phyloP scores from a whole-genome alignment of 495 filamentous ascomycete genomes.

The Penicillium canariense region DNA sequence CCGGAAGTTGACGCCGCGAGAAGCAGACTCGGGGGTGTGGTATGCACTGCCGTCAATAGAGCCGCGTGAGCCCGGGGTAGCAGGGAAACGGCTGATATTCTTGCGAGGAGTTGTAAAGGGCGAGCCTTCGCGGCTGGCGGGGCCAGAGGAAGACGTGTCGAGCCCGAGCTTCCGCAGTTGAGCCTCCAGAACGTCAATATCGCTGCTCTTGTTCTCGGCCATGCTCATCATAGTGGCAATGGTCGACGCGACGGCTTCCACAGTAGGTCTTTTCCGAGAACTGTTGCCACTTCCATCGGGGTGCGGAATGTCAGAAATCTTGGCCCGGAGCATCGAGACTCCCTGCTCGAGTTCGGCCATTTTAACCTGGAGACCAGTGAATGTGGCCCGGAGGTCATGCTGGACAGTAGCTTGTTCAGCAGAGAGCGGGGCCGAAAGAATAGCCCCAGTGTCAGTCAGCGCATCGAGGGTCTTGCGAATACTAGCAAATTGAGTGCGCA shows the following conservation, averaged over 20 bases:
- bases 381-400: conserved; percentile 71
- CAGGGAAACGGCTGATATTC: conserved; percentile 32
- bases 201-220: conserved; percentile 80
- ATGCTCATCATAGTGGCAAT: conserved; percentile 90
- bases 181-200: conserved; percentile 84
- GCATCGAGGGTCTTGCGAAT: conserved; percentile 67
- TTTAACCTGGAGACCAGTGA: conserved; percentile 65
- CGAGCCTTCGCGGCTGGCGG: conserved; percentile 53
- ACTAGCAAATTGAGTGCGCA: conserved; percentile 69
- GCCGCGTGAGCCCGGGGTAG: conserved; percentile 40
- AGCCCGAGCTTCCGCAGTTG: conserved; percentile 74
- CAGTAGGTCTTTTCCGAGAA: conserved; percentile 62
- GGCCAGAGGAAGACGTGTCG: conserved; percentile 44
- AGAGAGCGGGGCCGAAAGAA: conserved; percentile 69
- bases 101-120: conserved; percentile 62
- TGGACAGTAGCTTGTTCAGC: conserved; percentile 80
- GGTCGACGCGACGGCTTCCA: conserved; percentile 87
- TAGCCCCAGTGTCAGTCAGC: conserved; percentile 60
- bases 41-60: conserved; percentile 47
- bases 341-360: conserved; percentile 77
- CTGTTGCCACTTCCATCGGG: conserved; percentile 39
- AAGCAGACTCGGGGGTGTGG: conserved; percentile 55
- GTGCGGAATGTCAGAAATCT: conserved; percentile 56
- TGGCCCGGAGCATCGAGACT: conserved; percentile 76
- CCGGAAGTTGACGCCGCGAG: conserved; percentile 38